These are phyloP conservation scores for Cocos nucifera DNA, from an alignment of 176 grass and related monocot species.

Conservation along the genomic window DNA sequence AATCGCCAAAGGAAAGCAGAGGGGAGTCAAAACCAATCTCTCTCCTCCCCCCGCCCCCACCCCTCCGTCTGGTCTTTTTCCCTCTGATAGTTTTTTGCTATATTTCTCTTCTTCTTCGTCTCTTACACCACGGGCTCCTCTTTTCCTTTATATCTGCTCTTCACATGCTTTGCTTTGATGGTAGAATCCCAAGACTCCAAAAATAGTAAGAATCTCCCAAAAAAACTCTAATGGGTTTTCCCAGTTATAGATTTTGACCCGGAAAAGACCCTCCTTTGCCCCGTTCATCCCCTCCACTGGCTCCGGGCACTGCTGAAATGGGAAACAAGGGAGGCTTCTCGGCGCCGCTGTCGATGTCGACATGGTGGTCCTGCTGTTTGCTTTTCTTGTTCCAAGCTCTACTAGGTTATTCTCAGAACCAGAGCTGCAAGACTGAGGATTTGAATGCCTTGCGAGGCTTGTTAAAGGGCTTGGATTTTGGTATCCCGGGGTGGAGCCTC, in stretches of 20 bases:
- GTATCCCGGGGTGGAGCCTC: constrained; percentile 33
- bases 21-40: constrained; percentile 50
- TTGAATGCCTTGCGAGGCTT: constrained; percentile 39
- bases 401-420: constrained; percentile 28
- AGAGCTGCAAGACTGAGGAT: constrained; percentile 42
- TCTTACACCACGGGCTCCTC: too few species aligned
- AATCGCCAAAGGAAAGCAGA: too few species aligned
- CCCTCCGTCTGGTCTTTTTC: constrained; percentile 19
- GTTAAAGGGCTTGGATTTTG: constrained; percentile 33
- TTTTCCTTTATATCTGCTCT: too few species aligned
- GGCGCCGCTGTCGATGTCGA: too few species aligned
- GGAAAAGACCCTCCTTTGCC: constrained; percentile 18
- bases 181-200: too few species aligned
- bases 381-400: constrained; percentile 21
- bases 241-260: constrained; percentile 24
- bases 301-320: constrained; percentile 33
- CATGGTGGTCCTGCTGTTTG: constrained; percentile 10
- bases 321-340: constrained; percentile 10
- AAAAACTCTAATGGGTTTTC: constrained; percentile 8
- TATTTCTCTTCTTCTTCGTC: too few species aligned
- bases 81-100: constrained; percentile 6
- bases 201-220: too few species aligned
- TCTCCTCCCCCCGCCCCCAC: constrained; percentile 37
- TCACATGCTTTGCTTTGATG: too few species aligned
- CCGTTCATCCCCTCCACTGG: constrained; percentile 8